These are phyloP conservation scores for Aphelidium insulamus DNA, from an alignment of 371 early-diverging fungal genomes.

Conservation along the genomic window DNA sequence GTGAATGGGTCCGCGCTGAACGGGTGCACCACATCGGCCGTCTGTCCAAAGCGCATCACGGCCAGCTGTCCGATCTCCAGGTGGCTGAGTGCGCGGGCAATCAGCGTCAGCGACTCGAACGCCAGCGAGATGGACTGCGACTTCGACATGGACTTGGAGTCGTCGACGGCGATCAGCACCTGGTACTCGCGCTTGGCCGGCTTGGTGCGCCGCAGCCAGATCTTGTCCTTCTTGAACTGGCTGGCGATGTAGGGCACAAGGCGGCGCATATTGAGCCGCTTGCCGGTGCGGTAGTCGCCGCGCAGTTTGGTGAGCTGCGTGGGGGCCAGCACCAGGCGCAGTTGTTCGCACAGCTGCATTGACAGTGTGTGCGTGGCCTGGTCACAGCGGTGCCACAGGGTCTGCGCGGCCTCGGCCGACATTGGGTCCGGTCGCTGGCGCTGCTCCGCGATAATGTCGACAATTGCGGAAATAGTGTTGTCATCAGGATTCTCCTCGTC, in stretches of 20 bases:
- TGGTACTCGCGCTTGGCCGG: constrained; percentile 95
- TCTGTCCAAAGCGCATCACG: constrained; percentile 77
- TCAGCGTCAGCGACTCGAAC: constrained; percentile 71
- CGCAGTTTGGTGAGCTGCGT: constrained; percentile 88
- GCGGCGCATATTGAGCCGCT: constrained; percentile 98
- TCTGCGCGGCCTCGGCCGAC: not conserved
- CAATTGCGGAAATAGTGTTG: no score
- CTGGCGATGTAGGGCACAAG: constrained; percentile 98
- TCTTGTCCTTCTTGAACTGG: constrained; percentile 98
- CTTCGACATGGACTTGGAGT: constrained; percentile 92
- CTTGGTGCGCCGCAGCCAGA: constrained; percentile 96
- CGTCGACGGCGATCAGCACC: constrained; percentile 95
- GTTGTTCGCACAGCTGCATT: constrained; percentile 74
- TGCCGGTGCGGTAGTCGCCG: constrained; percentile 98
- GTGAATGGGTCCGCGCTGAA: constrained; percentile 66
- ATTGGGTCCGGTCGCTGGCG: no score
- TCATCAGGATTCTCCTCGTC: no score
- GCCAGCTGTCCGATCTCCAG: constrained; percentile 83
- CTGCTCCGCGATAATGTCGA: no score
- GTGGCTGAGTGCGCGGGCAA: constrained; percentile 73
- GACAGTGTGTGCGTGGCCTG: constrained; percentile 59
- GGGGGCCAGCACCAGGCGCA: constrained; percentile 89
- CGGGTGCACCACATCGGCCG: constrained; percentile 62
- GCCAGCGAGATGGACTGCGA: constrained; percentile 71
- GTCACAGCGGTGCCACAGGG: constrained; percentile 1